Base-by-base conservation (phyloP, 805 yeast species). In the Ogataea chonburiensis region DNA sequence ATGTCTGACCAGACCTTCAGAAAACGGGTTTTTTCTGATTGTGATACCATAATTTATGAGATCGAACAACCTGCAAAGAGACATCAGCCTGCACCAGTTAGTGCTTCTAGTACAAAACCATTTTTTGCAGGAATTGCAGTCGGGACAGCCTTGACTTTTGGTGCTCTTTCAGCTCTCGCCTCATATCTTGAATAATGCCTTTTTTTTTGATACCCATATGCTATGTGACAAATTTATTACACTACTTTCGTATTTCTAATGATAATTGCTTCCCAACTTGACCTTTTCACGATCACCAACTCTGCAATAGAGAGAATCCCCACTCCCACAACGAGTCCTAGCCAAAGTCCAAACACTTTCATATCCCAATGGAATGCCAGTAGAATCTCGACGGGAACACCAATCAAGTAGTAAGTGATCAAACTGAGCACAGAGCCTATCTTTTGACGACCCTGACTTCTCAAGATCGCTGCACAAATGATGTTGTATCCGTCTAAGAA, bases 361-460 rank as follows among this genome's bases (percentile, higher is more conserved):
- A 74, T 66, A 13, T 67, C 61, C 52, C 67, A 64, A 18, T 64
- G 61, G 52, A 81, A 81, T 1, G 81, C 68, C 32, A 79, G 60
- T 25, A 68, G 55, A 28, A 76, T 64, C 5, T 84, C 70, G 50
- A 77, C 58, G 4, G 88, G 88, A 12, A 81, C 61, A 9, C 86
- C 86, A 20, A 81, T 56, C 28, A 75, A 61, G 47, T 81, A 80
- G 55, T 79, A 80, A 5, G 81, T 65, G 21, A 75, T 40, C 44
- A 80, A 56, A 41, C 77, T 77, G 21, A 78, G 69, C 34, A 69
- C 68, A 2, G 83, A 82, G 0, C 83, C 82, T 23, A 79, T 70
- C 49, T 70, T 73, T 27, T 81, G 82, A 57, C 75, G 75, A 11
- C 91, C 91, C 61, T 82, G 89, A 5, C 91, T 91, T 55, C 93